Conservation (phyloP, 2,329 filamentous ascomycete species). For the Nigrospora osmanthi region DNA sequence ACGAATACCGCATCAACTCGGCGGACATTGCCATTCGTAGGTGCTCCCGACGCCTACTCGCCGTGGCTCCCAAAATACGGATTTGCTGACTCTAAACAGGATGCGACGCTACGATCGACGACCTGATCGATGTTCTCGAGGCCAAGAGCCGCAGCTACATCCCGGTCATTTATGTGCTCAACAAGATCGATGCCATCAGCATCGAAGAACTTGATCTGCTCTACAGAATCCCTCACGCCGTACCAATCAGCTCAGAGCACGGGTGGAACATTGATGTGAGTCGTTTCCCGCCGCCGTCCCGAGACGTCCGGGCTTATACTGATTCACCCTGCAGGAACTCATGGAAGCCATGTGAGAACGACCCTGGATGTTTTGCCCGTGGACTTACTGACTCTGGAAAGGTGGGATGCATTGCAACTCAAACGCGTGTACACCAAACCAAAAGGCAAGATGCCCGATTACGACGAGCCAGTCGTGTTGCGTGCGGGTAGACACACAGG, state of each 20-base stretch:
- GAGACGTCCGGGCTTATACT: background rate
- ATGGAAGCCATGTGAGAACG: conserved; percentile 75
- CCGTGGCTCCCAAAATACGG: background rate
- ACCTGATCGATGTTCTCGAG: conserved; percentile 92
- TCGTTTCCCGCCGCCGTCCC: background rate
- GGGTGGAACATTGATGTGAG: conserved; percentile 84
- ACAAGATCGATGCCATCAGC: conserved; percentile 97
- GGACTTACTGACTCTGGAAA: conserved; percentile 14
- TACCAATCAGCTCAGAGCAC: conserved; percentile 93
- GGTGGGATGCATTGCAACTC: conserved; percentile 90
- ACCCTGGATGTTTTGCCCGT: background rate
- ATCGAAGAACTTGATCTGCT: conserved; percentile 96
- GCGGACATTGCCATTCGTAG: conserved; percentile 89
- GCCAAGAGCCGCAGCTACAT: conserved; percentile 94
- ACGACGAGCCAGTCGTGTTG: conserved; percentile 83
- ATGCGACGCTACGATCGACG: conserved; percentile 95
- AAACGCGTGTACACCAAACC: conserved; percentile 96
- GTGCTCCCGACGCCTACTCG: background rate
- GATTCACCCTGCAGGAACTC: conserved; percentile 47
- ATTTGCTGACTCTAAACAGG: background rate
- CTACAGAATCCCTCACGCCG: conserved; percentile 94
- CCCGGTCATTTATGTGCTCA: conserved; percentile 96
- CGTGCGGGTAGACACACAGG: conserved; percentile 68
- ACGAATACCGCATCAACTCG: conserved; percentile 92
- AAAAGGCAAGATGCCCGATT: conserved; percentile 91